Base-by-base conservation (phyloP, 331 rosid genomes). In the Ulmus americana region DNA sequence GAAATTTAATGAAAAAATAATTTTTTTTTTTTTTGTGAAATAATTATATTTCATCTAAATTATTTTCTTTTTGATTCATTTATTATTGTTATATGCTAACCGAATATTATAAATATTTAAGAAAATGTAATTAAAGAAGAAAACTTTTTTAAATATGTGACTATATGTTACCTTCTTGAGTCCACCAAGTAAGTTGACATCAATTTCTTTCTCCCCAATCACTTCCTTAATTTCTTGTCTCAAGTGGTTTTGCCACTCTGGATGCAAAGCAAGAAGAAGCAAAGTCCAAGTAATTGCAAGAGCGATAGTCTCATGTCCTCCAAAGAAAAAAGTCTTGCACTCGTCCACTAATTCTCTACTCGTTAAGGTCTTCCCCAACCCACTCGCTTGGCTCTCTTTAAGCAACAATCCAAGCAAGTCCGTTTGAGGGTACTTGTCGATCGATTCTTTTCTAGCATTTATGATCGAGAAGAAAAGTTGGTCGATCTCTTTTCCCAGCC, bases 311-410 rank as follows among this genome's bases (percentile, higher is more conserved):
- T 91, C 97, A 76, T 86, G 86, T 0, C 97, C 96, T 2, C 95
- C 96, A 67, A 91, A 88, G 87, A 87, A 90, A 14, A 90, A 90
- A 0, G 95, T 87, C 55, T 90, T 90, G 70, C 95, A 88, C 71
- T 90, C 95, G 54, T 90, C 97, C 6, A 90, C 81, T n/a, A 90
- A 41, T 6, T 87, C 87, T 28, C 74, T 15, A 8, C 72, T 77
- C 0, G 78, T 72, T 28, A 85, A 64, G 4, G 68, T 58, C 79
- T 69, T 70, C 7, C 78, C 70, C 10, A 9, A 20, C 22, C 80
- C 84, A 48, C 83, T 84, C 6, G 9, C 71, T 5, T 64, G 64
- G 49, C 79, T 80, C 40, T 71, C 87, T 56, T 75, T 75, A 55
- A 87, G 76, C 79, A 90, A 51, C 42, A 73, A 59, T 4, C 92